Base-by-base conservation (phyloP, 495 filamentous ascomycete species). In the Daldinia caldariorum region DNA sequence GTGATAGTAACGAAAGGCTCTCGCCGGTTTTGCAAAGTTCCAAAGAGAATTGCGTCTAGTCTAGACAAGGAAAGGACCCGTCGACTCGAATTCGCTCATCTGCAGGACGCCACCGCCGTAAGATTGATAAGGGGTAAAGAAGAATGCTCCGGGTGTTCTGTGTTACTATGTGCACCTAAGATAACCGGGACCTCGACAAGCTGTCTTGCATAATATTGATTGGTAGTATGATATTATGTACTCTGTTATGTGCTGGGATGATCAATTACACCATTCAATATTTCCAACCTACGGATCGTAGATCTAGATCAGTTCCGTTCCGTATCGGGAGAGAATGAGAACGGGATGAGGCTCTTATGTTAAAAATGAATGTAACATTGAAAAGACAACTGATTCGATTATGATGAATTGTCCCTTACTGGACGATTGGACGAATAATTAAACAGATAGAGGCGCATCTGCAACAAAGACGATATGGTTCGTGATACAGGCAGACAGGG, bases 121-220 rank as follows among this genome's bases (percentile, higher is more conserved):
- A 55, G 37, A 18, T 8, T 37, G 39, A 54, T 62, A 66, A 47
- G 54, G 50, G 57, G 18, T 14, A 38, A 49, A n/a, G 32, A 13
- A 47, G 16, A 39, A 35, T 10, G 8, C 41, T 49, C 49, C n/a
- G 4, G 18, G 26, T 29, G 26, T 16, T 59, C 9, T 54, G 41
- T 63, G 39, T 49, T 16, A 64, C 22, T 45, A 64, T 61, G 64
- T 26, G 26, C 26, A 26, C 26, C 54, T 35, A 31, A 14, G 20
- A 34, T n/a, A 43, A 35, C 41, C 41, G 37, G 18, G 6, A 62
- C 34, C 43, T 63, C 31, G 58, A 55, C 35, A 55, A 32, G 37
- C 22, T 67, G 64, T 59, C 69, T 64, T 72, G 63, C 63, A 67
- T 72, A 64, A 64, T 64, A 72, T 72, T 72, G 64, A 12, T 13